Base-by-base conservation (phyloP, 2,329 filamentous ascomycete genomes). In the Nemania diffusa region DNA sequence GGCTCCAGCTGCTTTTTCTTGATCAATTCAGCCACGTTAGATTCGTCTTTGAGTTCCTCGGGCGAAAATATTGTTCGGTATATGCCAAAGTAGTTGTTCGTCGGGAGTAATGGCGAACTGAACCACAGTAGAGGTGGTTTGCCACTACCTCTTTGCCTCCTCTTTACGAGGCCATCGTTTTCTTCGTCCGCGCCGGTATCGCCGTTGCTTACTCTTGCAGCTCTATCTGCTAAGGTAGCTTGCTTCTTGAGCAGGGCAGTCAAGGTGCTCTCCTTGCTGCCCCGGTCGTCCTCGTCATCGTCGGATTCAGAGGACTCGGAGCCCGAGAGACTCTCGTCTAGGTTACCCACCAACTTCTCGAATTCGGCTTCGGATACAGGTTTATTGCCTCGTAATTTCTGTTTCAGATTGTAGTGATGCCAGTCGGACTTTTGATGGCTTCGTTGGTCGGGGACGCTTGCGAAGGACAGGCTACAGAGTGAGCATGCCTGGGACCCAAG, bases 331-430 rank as follows among this genome's bases (percentile, higher is more conserved):
- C 92, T 96, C 83, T 99, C 95, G 73, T 97, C 92, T 37, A 99
- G 83, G 66, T 96, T 89, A 40, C 90, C 93, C 7, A 98, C 85
- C 6, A 97, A 85, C 77, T 91, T 92, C 77, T 96, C 92, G 72
- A 99, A 99, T 37, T 97, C 94, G 7, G 77, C 79, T 76, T 99
- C 96, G 1, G 88, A 88, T 1, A 97, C 91, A 0, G 92, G 81
- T 9, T 85, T 86, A 65, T 85, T 84, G 0, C 92, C 92, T 53
- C 93, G 89, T 64, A 97, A 82, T 82, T 93, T 97, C 77, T 95
- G 92, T 80, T 97, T 98, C 68, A 98, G 81, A 78, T 99, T 99
- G 81, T 97, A 99, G 71, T 91, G 88, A 79, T 99, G 96, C 56
- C 97, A 85, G 76, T 99, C 96, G 9, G 95, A 97, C 74, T 92